Conservation (phyloP, 164 flowering plant genomes). For the Vitis rupestris region DNA sequence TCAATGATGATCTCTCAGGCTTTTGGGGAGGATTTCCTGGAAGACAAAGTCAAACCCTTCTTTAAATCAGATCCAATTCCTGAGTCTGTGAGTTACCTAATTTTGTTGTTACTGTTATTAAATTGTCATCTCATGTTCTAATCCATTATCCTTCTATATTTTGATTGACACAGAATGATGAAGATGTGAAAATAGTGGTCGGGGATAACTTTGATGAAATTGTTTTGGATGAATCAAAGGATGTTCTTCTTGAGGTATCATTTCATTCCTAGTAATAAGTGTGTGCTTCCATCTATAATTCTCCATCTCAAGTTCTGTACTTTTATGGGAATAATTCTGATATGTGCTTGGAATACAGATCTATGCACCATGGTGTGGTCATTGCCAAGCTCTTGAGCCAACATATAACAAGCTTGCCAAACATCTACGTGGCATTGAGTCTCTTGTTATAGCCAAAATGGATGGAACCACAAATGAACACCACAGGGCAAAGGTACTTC, state of each 20-base stretch:
- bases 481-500: slow-evolving; percentile 79
- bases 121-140: neutral
- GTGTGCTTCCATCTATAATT: neutral
- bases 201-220: slow-evolving; percentile 92
- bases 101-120: neutral
- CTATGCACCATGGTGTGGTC: slow-evolving; percentile 99
- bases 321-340: neutral
- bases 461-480: slow-evolving; percentile 97
- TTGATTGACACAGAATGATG: slow-evolving; percentile 65
- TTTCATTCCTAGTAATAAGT: neutral
- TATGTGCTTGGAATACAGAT: slow-evolving; percentile 42
- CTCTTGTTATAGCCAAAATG: slow-evolving; percentile 92
- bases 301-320: neutral
- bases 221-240: slow-evolving; percentile 95
- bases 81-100: slow-evolving; percentile 56
- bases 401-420: slow-evolving; percentile 89
- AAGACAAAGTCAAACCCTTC: slow-evolving; percentile 86
- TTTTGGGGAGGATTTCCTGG: slow-evolving; percentile 73
- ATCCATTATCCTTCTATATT: neutral
- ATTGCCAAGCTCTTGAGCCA: slow-evolving; percentile 91
- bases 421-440: slow-evolving; percentile 73
- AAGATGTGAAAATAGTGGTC: slow-evolving; percentile 86
- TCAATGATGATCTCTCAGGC: slow-evolving; percentile 34
- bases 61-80: slow-evolving; percentile 95
- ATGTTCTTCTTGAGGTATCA: slow-evolving; percentile 95